These are phyloP conservation scores for Funneliformis geosporum DNA, from an alignment of 192 early-diverging fungal species.

Conservation along the genomic window DNA sequence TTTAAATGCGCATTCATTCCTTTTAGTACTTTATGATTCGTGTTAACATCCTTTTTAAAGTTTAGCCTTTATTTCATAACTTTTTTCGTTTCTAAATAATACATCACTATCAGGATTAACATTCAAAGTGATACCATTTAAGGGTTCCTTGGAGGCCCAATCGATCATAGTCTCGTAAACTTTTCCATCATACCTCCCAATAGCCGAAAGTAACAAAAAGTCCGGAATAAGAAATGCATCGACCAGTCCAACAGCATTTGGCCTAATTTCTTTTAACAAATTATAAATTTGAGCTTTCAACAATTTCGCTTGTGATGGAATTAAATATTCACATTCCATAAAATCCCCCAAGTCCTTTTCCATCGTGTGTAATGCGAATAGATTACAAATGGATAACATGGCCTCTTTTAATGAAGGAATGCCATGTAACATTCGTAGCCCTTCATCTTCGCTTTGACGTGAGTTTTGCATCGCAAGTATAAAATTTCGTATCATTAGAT, in stretches of 20 bases:
- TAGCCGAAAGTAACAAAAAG: slow-evolving; percentile 70
- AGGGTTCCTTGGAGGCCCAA: slow-evolving; percentile 42
- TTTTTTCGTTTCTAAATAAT: neutral
- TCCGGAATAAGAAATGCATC: slow-evolving; percentile 81
- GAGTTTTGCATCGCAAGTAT: slow-evolving; percentile 52
- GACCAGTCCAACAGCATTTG: slow-evolving; percentile 76
- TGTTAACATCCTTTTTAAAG: neutral
- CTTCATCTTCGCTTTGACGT: slow-evolving; percentile 37
- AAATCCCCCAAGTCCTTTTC: slow-evolving; percentile 70
- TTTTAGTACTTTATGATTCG: no score
- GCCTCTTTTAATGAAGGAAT: slow-evolving; percentile 44
- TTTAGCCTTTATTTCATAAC: neutral
- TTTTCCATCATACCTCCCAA: slow-evolving; percentile 75
- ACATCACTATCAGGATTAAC: neutral
- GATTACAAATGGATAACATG: slow-evolving; percentile 44
- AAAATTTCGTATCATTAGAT: slow-evolving; percentile 75
- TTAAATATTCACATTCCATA: slow-evolving; percentile 57
- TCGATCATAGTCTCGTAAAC: slow-evolving; percentile 66
- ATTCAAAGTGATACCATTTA: slow-evolving; percentile 28
- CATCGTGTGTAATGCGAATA: slow-evolving; percentile 65
- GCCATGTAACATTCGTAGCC: slow-evolving; percentile 36
- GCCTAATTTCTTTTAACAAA: slow-evolving; percentile 65
- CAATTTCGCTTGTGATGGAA: slow-evolving; percentile 49
- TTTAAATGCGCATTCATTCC: no score
- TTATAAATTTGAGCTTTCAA: slow-evolving; percentile 54